Conservation (phyloP, 345 rosid genomes). For the Acer saccharum region DNA sequence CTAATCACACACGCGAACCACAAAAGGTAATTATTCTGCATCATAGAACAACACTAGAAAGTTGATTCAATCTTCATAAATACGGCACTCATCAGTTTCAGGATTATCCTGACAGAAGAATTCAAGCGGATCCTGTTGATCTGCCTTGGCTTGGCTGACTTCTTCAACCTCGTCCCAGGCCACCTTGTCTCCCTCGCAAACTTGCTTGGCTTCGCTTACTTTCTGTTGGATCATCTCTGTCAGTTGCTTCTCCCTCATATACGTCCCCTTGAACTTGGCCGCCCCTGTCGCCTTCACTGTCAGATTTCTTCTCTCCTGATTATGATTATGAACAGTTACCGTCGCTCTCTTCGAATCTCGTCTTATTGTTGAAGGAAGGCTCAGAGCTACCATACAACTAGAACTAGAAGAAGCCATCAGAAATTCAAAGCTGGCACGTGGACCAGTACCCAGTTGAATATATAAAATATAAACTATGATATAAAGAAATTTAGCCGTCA, state of each 20-base stretch:
- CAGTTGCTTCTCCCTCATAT: conserved; percentile 62
- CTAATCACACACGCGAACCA: no score
- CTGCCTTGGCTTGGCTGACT: conserved; percentile 84
- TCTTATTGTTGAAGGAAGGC: background rate
- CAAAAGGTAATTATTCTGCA: no score
- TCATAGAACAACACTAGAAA: background rate
- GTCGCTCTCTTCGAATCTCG: background rate
- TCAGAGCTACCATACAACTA: no score
- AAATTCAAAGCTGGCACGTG: no score
- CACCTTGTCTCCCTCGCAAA: conserved; percentile 65
- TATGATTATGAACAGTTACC: no score
- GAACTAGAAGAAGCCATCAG: conserved; percentile 1
- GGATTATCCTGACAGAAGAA: conserved; percentile 73
- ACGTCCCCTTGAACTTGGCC: conserved; percentile 73
- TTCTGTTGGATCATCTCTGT: conserved; percentile 71
- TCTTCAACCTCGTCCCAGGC: conserved; percentile 98
- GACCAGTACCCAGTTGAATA: no score
- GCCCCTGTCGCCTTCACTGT: conserved; percentile 30
- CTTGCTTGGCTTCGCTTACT: conserved; percentile 74
- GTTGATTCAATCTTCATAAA: conserved; percentile 49
- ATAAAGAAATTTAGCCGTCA: no score
- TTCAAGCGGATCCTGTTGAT: conserved; percentile 68
- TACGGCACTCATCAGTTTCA: conserved; percentile 73
- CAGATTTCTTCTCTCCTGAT: background rate
- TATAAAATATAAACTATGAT: no score